Base-by-base conservation (phyloP, 305 asterid genomes). In the Andrographis paniculata region DNA sequence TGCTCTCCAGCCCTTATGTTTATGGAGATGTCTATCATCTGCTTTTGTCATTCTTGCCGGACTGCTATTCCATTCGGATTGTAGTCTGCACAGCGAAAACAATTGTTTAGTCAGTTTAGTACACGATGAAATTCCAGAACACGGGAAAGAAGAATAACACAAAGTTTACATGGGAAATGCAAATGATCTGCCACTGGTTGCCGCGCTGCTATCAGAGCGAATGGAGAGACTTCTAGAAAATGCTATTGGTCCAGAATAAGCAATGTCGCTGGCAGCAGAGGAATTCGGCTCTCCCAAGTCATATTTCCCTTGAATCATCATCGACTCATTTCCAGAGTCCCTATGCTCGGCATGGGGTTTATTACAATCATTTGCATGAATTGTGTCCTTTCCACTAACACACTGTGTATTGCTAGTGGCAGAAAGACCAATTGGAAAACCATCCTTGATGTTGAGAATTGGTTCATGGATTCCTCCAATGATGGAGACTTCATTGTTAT, bases 31-130 rank as follows among this genome's bases (percentile, higher is more conserved):
- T 35, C 72, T 61, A 62, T 82, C 20, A 0, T 73, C 87, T 1
- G 75, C 79, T 57, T 77, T 76, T 5, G 54, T 60, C 94, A 80
- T 78, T 54, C 94, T 69, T 50, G 65, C 88, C 0, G 96, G 96
- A 65, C 95, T 87, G 71, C 79, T 72, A 24, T 67, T 76, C 91
- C 87, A 87, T 63, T 87, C 96, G 11, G 72, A 14, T 52, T 71
- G 87, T 50, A 87, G 66, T 54, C 97, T 87, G 87, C 27, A 30
- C 53, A 51, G 20, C 21, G 16, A 17, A 38, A 49, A 20, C 4
- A 13, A 42, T 41, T 4, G 41, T 0, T 9, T 18, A n/a, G 38
- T 59, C 1, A 53, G 39, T n/a, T 5, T 1, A 12, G 5, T 24
- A 35, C 38, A 44, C 18, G 18, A 45, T 7, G 48, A 48, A 45